Conservation (phyloP, 129 eudicot genomes). For the Flaveria brownii region DNA sequence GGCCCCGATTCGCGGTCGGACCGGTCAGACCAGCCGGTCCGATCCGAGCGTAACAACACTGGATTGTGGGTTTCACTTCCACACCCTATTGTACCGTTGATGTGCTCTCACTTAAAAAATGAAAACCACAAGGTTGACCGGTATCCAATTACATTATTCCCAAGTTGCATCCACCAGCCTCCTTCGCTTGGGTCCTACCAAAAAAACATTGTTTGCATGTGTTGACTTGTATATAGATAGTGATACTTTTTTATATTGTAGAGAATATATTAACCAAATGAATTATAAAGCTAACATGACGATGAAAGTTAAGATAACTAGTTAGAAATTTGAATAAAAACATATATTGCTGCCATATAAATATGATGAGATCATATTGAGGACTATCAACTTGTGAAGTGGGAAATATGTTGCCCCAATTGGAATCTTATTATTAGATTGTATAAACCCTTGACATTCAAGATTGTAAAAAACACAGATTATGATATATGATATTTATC, state of each 20-base stretch:
- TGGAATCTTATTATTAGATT: slow-evolving; percentile 67
- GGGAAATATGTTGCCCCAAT: slow-evolving; percentile 70
- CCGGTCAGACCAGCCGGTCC: no score
- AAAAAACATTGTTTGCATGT: not conserved
- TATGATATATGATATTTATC: slow-evolving; percentile 87
- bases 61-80: slow-evolving; percentile 63
- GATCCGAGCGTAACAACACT: no score
- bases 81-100: slow-evolving; percentile 88
- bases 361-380: slow-evolving; percentile 68
- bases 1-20: no score
- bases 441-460: slow-evolving; percentile 75
- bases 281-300: no score
- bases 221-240: not conserved
- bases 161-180: slow-evolving; percentile 88
- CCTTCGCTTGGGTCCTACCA: slow-evolving; percentile 74
- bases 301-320: no score
- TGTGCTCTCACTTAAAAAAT: slow-evolving; percentile 53
- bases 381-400: slow-evolving; percentile 52
- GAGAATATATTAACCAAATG: no score
- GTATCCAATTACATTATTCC: slow-evolving; percentile 64
- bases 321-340: no score
- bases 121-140: slow-evolving; percentile 64
- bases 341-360: slow-evolving; percentile 63
- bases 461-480: slow-evolving; percentile 78
- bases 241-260: not conserved